A percentile compares a stretch with the other conserved stretches of the same genome.
These are phyloP conservation scores for Lagerstroemia speciosa DNA, from an alignment of 345 rosid genomes.

Conservation along the genomic window DNA sequence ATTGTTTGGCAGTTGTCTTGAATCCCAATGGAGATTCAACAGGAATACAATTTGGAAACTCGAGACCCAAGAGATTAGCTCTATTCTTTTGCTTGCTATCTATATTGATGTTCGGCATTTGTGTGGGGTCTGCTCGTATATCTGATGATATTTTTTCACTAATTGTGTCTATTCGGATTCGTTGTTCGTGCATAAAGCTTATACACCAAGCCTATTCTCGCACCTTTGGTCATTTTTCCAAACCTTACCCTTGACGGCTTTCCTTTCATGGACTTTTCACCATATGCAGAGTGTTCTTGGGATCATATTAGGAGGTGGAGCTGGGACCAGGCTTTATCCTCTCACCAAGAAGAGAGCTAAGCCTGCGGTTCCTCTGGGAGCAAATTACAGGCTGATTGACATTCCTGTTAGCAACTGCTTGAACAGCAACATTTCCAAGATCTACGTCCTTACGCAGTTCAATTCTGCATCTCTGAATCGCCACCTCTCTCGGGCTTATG, in stretches of 20 bases:
- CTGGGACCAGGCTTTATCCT: conserved; percentile 87
- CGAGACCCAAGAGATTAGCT: no score
- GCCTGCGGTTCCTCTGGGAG: conserved; percentile 93
- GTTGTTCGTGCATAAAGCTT: neutral
- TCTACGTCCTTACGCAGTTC: conserved; percentile 93
- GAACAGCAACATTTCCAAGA: conserved; percentile 86
- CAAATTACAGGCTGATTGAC: conserved; percentile 85
- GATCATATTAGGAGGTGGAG: conserved; percentile 96
- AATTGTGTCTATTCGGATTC: no score
- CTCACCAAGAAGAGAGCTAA: conserved; percentile 95
- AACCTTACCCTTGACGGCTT: neutral
- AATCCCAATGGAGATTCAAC: no score
- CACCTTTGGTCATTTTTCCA: neutral
- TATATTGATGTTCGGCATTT: no score
- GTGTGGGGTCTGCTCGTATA: no score
- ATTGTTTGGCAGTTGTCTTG: no score
- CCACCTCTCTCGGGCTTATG: conserved; percentile 87
- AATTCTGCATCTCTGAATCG: conserved; percentile 95
- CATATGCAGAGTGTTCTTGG: conserved; percentile 77
- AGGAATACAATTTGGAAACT: no score
- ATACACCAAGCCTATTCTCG: no score
- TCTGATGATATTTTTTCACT: no score
- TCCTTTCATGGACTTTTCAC: neutral
- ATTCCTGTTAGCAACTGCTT: conserved; percentile 95
- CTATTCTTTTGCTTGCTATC: no score